Evolutionary conservation across 2,329 filamentous ascomycete genomes (phyloP), one percentile per base, ranked within the genome.

Genomic region (Xylariaceae sp.): DNA sequence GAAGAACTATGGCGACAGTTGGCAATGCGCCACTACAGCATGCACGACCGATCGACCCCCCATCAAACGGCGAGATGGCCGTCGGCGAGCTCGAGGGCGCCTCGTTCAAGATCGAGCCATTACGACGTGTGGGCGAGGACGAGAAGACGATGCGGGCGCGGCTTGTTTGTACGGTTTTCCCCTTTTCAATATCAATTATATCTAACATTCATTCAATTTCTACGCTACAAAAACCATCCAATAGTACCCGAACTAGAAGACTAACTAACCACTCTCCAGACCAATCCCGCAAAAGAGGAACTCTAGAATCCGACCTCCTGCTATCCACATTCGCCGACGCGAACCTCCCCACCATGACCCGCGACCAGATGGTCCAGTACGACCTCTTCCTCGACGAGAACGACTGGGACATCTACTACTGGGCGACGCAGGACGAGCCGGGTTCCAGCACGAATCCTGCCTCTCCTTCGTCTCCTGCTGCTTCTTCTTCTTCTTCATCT

Each of bases 371-470:
- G 57, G 69, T 79, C 58, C 81, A 95, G 68, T 97, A 93, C 73
- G 92, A 97, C 66, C 73, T 78, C 22, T 94, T 98, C 74, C 82
- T 98, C 45, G 93, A 98, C 68, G 93, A 98, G 72, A 98, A 98
- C 69, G 93, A 98, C 73, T 98, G 93, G 93, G 93, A 98, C 66
- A 96, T 98, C 51, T 98, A 98, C 76, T 98, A 98, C 77, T 98
- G 93, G 93, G 89, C 88, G 3, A 98, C 93, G 14, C 93, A 98
- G 68, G 83, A 89, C 57, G 76, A 84, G 11, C 70, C 78, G 4
- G 71, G 75, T 1, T 77, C 77, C 5, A 75, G 79, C 22, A 66
- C 71, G 47, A 74, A 81, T 46, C 54, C 64, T 21, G 59, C 69
- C 50, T 14, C 50, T 21, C 51, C 47, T 20, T 44, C 23, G 16